Evolutionary conservation across 73 alveolate species (phyloP).

Genomic region (Tetrahymena elliotti): DNA sequence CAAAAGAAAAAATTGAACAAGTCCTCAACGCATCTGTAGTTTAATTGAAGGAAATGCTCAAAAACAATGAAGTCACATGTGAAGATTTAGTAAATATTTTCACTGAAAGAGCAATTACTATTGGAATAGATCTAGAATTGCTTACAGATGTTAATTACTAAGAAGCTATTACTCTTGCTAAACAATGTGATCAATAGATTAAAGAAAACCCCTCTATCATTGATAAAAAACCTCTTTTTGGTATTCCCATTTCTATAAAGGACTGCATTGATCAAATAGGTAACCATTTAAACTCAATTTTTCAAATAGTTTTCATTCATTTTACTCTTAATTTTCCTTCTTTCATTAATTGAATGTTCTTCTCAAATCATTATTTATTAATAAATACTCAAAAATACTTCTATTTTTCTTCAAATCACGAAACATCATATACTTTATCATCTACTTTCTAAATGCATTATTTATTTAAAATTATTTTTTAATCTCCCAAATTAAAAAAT

Average conservation of each 20-base stretch:
- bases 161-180: slow-evolving; percentile 22
- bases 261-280: slow-evolving; percentile 22
- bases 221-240: slow-evolving; percentile 28
- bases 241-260: slow-evolving; percentile 69
- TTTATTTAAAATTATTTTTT: no score
- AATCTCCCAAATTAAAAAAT: no score
- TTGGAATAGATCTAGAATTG: slow-evolving; percentile 2
- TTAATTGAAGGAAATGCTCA: background rate
- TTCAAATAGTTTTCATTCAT: background rate
- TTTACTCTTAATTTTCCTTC: no score
- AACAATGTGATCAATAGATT: background rate
- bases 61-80: background rate
- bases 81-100: slow-evolving; percentile 1
- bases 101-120: slow-evolving; percentile 15
- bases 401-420: no score
- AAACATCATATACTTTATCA: no score
- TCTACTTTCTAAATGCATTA: no score
- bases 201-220: background rate
- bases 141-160: slow-evolving; percentile 16
- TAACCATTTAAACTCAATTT: background rate
- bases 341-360: no score
- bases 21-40: background rate
- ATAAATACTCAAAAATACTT: no score
- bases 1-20: background rate
- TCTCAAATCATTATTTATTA: no score